These are phyloP conservation scores for Starmerella apis DNA, from an alignment of 805 yeast genomes.

Conservation along the genomic window DNA sequence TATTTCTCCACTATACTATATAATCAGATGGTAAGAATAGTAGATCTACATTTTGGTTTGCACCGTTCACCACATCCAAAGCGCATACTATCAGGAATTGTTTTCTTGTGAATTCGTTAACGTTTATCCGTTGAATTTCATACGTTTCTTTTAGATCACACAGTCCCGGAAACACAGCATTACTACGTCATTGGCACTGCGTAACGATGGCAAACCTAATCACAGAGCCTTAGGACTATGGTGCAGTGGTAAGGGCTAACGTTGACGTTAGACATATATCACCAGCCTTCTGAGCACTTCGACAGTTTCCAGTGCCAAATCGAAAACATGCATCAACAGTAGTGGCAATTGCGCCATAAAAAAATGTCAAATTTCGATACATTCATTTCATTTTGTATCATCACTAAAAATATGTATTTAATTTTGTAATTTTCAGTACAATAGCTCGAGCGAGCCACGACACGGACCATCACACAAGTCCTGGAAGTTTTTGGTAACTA, in stretches of 20 bases:
- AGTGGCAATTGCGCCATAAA: neutral
- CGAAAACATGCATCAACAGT: neutral
- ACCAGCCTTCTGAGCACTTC: slow-evolving; percentile 1
- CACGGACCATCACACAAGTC: neutral
- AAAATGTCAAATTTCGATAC: neutral
- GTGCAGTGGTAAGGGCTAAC: slow-evolving; percentile 1
- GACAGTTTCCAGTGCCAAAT: neutral
- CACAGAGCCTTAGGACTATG: neutral
- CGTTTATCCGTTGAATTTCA: too few relatives aligned
- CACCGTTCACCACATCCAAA: too few relatives aligned
- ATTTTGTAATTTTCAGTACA: too few relatives aligned
- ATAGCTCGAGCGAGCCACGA: too few relatives aligned
- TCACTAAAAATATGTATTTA: too few relatives aligned
- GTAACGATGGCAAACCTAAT: neutral
- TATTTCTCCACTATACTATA: too few relatives aligned
- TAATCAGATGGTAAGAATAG: too few relatives aligned
- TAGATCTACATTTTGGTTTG: too few relatives aligned
- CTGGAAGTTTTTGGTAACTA: neutral
- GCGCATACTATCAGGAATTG: too few relatives aligned
- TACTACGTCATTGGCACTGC: neutral
- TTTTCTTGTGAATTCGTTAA: too few relatives aligned
- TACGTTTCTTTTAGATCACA: neutral
- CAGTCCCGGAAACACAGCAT: neutral
- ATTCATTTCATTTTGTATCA: too few relatives aligned
- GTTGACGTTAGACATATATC: slow-evolving; percentile 2